Evolutionary conservation across 345 rosid genomes (phyloP).

Genomic region (Boechera divaricarpa): DNA sequence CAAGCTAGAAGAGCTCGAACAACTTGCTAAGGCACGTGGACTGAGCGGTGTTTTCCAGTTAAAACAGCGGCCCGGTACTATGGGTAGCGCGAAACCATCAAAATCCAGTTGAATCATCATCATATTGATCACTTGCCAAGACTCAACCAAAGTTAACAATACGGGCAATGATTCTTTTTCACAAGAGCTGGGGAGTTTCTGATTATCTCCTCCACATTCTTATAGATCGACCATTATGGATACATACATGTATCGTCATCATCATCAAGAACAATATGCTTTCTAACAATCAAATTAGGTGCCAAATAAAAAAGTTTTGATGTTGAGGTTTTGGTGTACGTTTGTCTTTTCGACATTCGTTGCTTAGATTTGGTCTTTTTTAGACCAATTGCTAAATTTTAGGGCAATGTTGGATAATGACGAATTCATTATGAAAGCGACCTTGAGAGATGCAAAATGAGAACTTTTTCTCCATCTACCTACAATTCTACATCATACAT

Average conservation of each 20-base stretch:
- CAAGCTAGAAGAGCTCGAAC: conserved; percentile 74
- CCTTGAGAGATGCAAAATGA: conserved; percentile 23
- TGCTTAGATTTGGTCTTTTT: conserved; percentile 16
- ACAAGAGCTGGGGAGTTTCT: conserved; percentile 37
- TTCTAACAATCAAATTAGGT: conserved; percentile 16
- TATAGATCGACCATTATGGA: conserved; percentile 29
- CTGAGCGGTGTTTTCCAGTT: conserved; percentile 64
- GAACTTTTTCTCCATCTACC: background rate
- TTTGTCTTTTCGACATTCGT: conserved; percentile 38
- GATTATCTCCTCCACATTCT: conserved; percentile 40
- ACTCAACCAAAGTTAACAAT: conserved; percentile 19
- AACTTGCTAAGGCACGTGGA: conserved; percentile 70
- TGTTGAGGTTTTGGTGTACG: conserved; percentile 9
- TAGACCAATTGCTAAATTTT: conserved; percentile 12
- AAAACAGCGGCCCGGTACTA: conserved; percentile 44
- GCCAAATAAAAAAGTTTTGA: conserved; percentile 27
- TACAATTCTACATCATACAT: conserved; percentile 25
- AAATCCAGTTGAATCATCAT: conserved; percentile 48
- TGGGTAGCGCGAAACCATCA: conserved; percentile 40
- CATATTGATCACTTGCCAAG: conserved; percentile 17
- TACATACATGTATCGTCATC: conserved; percentile 11
- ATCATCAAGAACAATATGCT: conserved; percentile 28
- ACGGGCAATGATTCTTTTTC: conserved; percentile 33
- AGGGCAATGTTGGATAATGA: conserved; percentile 33
- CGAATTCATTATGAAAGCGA: conserved; percentile 38